These are phyloP conservation scores for Austroboletus festivus DNA, from an alignment of 768 basidiomycete species.

Conservation along the genomic window DNA sequence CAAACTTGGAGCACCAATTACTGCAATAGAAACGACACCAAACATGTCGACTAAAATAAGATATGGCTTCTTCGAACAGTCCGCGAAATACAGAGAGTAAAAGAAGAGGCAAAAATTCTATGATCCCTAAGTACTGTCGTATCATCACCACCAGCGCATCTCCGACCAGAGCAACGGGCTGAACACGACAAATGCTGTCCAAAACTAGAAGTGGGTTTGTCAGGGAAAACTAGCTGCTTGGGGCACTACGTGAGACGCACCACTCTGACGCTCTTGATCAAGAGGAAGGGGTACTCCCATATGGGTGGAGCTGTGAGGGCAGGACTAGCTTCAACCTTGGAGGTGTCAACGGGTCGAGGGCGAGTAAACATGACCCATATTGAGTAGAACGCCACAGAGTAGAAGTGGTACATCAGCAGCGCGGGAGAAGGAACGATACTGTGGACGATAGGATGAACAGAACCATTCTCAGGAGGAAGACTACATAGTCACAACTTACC, in stretches of 20 bases:
- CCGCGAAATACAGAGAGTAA: not conserved
- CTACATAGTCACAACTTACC: constrained; percentile 54
- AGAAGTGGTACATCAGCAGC: constrained; percentile 88
- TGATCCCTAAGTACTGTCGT: not conserved
- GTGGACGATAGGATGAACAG: not conserved
- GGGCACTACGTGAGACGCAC: constrained; percentile 44
- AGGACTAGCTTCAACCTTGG: constrained; percentile 33
- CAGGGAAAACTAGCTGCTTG: not conserved
- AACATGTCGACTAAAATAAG: no score
- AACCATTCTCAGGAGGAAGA: not conserved
- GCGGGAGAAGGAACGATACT: constrained; percentile 80
- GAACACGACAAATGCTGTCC: constrained; percentile 88
- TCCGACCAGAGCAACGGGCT: constrained; percentile 87
- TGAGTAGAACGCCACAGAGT: constrained; percentile 91
- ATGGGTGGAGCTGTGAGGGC: constrained; percentile 42
- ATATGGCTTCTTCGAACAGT: no score
- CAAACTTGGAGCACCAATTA: no score
- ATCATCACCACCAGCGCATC: constrained; percentile 61
- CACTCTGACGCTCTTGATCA: constrained; percentile 60
- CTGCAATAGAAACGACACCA: no score
- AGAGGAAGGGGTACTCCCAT: constrained; percentile 66
- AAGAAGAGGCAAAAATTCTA: not conserved
- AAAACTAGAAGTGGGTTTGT: constrained; percentile 56
- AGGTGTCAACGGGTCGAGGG: constrained; percentile 31
- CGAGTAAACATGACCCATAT: constrained; percentile 86